Base-by-base conservation (phyloP, 148 eudicot genomes). In the Camellia granthamiana region DNA sequence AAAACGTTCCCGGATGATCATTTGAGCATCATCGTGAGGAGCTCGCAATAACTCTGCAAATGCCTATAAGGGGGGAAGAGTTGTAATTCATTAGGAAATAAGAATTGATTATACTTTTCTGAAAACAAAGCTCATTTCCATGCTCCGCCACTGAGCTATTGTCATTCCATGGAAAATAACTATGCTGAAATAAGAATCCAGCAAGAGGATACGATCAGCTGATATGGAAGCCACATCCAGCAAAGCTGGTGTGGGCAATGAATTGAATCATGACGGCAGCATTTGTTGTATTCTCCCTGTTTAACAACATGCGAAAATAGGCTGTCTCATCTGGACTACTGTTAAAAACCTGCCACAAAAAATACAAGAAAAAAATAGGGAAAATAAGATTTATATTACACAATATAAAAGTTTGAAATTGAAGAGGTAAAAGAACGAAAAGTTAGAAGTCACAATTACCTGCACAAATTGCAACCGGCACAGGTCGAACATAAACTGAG, bases 241-340 rank as follows among this genome's bases (percentile, higher is more conserved):
- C 83, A 92, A 89, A 42, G 93, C 97, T 69, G 99, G 97, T 67
- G 86, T 68, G 38, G 99, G 99, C n/a, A 92, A 87, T 49, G 97
- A 81, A 82, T 91, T 91, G 64, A 76, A 95, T 93, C 99, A 95
- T 95, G 84, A 92, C 93, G 12, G 90, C 97, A 72, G 97, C 91
- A 84, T 95, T 95, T 54, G 90, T 91, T 84, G 91, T 84, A 72
- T 82, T 92, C 84, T 95, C 97, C 76, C 97, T 90, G 88, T 95
- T 92, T 81, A 95, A 78, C 84, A 87, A 83, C 91, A 95, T 93
- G 71, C 99, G 93, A 83, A 95, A 95, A 82, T 92, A 95, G 80
- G 99, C 99, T 2, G 99, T 93, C 89, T 95, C 99, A 90, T 95
- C 99, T 11, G 99, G 99, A 86, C 98, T 94, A 80, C 91, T 94